Evolutionary conservation across 768 basidiomycete species (phyloP), one percentile per base, ranked within the genome.

Genomic region (Dioszegia crocea): DNA sequence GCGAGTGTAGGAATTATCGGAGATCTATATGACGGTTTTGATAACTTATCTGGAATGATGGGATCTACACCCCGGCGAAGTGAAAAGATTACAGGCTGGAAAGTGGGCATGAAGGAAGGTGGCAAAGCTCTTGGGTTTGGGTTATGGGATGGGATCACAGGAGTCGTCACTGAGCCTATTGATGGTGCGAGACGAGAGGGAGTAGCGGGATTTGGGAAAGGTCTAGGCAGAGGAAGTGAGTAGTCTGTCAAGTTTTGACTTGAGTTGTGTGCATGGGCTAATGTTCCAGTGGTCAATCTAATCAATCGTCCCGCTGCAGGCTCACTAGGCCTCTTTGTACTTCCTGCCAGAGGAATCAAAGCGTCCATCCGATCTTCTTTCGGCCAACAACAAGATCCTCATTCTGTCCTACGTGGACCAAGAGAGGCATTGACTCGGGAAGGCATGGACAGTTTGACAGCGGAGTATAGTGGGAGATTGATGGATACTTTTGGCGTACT

Each of bases 51-150:
- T 14, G 12, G 11, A 1, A 21, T 54, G 49, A 53, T 65, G n/a
- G 60, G 60, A 10, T 57, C 56, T 14, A 44, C 53, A 17, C 12
- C 14, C 16, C 45, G 59, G 2, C 23, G 44, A 12, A 44, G 21
- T 16, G 46, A 43, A 5, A 47, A 80, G 60, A 77, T 82, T 26
- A 78, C 74, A 0, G 76, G 74, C 44, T 79, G 80, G 47, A 68
- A 63, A 10, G 78, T 75, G 57, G 82, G 82, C 0, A 52, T 83
- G 16, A 78, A 76, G 50, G 81, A 82, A 61, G 82, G 78, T 14
- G 82, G 80, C 12, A 81, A 80, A 59, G 70, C 64, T 11, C 58
- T 78, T 17, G 62, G 65, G 21, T 73, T 67, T 47, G 78, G 77
- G 2, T 61, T 71, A 33, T 70, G 61, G 33, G 78, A 80, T 53